phyloP scores from a whole-genome alignment of 2,329 filamentous ascomycete species.

The Clonostachys chloroleuca region DNA sequence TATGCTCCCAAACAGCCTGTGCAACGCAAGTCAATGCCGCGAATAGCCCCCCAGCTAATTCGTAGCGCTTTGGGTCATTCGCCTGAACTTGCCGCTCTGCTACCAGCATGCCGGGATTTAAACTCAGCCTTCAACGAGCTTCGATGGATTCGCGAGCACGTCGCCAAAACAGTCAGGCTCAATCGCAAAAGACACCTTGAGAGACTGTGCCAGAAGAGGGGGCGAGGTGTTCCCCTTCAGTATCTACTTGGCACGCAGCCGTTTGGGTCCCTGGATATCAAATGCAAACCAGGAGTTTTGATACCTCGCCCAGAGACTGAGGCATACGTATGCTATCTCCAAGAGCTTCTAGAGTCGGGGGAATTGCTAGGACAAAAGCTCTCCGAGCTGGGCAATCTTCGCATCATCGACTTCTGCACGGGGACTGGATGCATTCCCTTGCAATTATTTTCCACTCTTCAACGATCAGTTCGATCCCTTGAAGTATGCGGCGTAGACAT shows the following conservation, averaged over 20 bases:
- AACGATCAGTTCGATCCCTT: conserved; percentile 30
- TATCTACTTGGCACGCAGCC: conserved; percentile 87
- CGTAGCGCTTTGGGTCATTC: conserved; percentile 48
- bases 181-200: conserved; percentile 16
- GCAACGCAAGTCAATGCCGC: conserved; percentile 46
- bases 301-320: conserved; percentile 82
- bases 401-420: conserved; percentile 81
- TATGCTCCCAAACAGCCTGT: too few relatives aligned
- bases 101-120: conserved; percentile 60
- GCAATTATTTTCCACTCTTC: conserved; percentile 62
- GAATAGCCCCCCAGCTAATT: conserved; percentile 54
- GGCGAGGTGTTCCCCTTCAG: conserved; percentile 72
- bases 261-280: conserved; percentile 79
- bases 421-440: conserved; percentile 89
- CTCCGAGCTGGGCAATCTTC: conserved; percentile 28
- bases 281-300: conserved; percentile 72
- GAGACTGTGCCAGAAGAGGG: conserved; percentile 41
- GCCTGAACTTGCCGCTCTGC: conserved; percentile 52
- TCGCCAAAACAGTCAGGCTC: conserved; percentile 20
- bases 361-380: conserved; percentile 4
- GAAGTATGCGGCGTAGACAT: conserved; percentile 70
- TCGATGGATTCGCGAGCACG: conserved; percentile 66
- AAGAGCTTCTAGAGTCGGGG: conserved; percentile 30
- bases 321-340: conserved; percentile 57
- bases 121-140: conserved; percentile 64